Conservation (phyloP, 2,329 filamentous ascomycete species). For the Xylariales sp. region DNA sequence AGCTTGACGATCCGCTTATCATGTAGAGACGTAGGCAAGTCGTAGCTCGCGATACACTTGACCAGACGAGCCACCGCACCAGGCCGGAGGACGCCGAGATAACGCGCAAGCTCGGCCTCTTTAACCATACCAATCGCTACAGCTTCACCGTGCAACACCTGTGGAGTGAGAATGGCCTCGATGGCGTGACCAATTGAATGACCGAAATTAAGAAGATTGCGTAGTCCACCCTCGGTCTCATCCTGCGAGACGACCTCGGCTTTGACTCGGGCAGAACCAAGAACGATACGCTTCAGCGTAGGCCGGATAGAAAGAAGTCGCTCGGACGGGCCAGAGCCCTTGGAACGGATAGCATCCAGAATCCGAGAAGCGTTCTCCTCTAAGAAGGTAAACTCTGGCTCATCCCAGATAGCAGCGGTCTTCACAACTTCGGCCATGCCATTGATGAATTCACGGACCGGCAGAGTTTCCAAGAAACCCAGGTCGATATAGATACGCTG, state of each 20-base stretch:
- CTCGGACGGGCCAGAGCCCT: slow-evolving; percentile 44
- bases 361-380: slow-evolving; percentile 78
- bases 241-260: slow-evolving; percentile 91
- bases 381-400: slow-evolving; percentile 76
- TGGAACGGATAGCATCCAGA: slow-evolving; percentile 64
- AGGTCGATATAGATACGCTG: slow-evolving; percentile 92
- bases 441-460: slow-evolving; percentile 90
- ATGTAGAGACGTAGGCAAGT: slow-evolving; percentile 76
- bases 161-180: slow-evolving; percentile 90
- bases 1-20: slow-evolving; percentile 79
- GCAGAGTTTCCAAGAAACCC: slow-evolving; percentile 83
- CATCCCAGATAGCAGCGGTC: slow-evolving; percentile 94
- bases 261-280: slow-evolving; percentile 90
- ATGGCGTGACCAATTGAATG: slow-evolving; percentile 97
- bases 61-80: slow-evolving; percentile 83
- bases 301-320: slow-evolving; percentile 67
- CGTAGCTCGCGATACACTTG: slow-evolving; percentile 94
- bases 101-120: slow-evolving; percentile 88
- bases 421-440: slow-evolving; percentile 98
- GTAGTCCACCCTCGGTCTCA: slow-evolving; percentile 87
- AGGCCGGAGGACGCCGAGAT: slow-evolving; percentile 78
- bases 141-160: slow-evolving; percentile 91
- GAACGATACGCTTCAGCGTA: slow-evolving; percentile 72
- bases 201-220: slow-evolving; percentile 94
- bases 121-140: slow-evolving; percentile 98